Percentiles rank a stretch among this genome's conserved stretches.
phyloP scores from a whole-genome alignment of 2,329 filamentous ascomycete genomes.

The Ilyonectria mors-panacis region DNA sequence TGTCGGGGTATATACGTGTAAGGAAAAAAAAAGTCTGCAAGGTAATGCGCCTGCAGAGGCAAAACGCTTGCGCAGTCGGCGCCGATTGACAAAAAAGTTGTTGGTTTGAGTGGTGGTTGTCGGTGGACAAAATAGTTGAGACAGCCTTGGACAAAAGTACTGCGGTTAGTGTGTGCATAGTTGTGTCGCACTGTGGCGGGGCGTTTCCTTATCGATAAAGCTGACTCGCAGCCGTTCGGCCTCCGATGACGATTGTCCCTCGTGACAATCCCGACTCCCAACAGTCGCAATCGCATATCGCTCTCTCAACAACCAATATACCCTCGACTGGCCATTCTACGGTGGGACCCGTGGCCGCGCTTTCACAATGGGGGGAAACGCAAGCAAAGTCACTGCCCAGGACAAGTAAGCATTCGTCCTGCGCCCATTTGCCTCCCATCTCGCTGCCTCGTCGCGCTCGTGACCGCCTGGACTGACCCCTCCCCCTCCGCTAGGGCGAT shows the following conservation, averaged over 20 bases:
- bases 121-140: neutral
- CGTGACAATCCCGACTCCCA: conserved; percentile 42
- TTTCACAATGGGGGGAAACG: conserved; percentile 66
- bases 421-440: conserved; percentile 21
- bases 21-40: conserved; percentile 8
- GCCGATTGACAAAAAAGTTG: conserved; percentile 3
- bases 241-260: conserved; percentile 48
- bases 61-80: neutral
- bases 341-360: conserved; percentile 18
- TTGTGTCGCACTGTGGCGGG: conserved; percentile 11
- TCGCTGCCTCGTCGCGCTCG: conserved; percentile 35
- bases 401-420: conserved; percentile 77
- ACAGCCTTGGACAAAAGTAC: no score
- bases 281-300: conserved; percentile 21
- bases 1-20: neutral
- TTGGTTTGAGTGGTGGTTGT: neutral
- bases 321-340: conserved; percentile 18
- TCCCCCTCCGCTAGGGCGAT: conserved; percentile 78
- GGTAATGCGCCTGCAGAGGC: neutral
- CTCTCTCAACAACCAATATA: conserved; percentile 10
- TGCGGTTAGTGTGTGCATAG: neutral
- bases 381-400: conserved; percentile 77
- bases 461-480: conserved; percentile 33
- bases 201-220: conserved; percentile 46
- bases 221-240: conserved; percentile 29